phyloP scores from a whole-genome alignment of 495 filamentous ascomycete species.

The Viridothelium virens region DNA sequence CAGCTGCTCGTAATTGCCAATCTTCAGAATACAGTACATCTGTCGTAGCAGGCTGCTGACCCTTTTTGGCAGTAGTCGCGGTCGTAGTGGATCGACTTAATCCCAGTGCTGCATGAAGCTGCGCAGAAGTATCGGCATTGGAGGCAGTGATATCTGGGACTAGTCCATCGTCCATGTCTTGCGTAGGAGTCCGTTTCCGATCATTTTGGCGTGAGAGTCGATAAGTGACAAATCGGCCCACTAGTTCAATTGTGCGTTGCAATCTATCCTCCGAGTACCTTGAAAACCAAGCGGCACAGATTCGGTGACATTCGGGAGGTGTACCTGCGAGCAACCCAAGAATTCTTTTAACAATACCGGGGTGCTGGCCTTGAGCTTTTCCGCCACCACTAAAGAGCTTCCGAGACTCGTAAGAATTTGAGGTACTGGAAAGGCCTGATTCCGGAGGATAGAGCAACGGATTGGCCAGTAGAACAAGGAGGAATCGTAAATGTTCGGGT shows the following conservation, averaged over 20 bases:
- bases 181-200: constrained; percentile 50
- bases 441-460: constrained; percentile 56
- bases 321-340: constrained; percentile 72
- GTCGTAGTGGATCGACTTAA: constrained; percentile 46
- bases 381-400: constrained; percentile 6
- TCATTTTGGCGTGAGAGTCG: constrained; percentile 66
- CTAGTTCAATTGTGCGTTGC: constrained; percentile 63
- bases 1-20: constrained; percentile 83
- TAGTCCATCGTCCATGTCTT: constrained; percentile 55
- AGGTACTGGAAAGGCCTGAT: not conserved
- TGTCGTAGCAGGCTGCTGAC: constrained; percentile 34
- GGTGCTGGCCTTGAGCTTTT: constrained; percentile 16
- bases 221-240: constrained; percentile 75
- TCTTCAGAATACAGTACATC: constrained; percentile 61
- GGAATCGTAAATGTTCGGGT: constrained; percentile 67
- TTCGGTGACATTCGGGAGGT: constrained; percentile 67
- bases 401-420: constrained; percentile 16
- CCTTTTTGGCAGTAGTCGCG: constrained; percentile 30
- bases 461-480: constrained; percentile 79
- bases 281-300: constrained; percentile 79
- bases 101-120: constrained; percentile 74
- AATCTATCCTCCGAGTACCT: constrained; percentile 62
- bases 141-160: constrained; percentile 59
- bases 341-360: constrained; percentile 75
- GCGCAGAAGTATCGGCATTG: constrained; percentile 48